These are phyloP conservation scores for Zostera marina DNA, from an alignment of 116 monocot genomes.

Conservation along the genomic window DNA sequence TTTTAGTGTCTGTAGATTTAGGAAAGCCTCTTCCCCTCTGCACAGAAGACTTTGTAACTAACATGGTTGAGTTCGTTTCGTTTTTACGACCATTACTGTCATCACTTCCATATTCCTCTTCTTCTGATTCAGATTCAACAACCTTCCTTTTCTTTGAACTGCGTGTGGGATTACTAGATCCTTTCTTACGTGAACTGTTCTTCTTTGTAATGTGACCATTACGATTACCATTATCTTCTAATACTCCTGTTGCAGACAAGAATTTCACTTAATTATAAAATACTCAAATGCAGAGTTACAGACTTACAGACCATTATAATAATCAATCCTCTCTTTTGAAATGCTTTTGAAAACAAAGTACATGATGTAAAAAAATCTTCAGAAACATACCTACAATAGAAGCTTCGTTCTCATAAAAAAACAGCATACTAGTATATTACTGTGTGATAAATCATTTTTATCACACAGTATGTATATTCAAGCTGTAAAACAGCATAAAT, in stretches of 20 bases:
- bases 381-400: too few relatives aligned
- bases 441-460: too few relatives aligned
- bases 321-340: too few relatives aligned
- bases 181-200: slow-evolving; percentile 4
- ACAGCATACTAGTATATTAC: too few relatives aligned
- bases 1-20: slow-evolving; percentile 6
- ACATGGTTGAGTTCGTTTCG: background rate
- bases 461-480: too few relatives aligned
- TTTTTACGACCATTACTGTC: slow-evolving; percentile 3
- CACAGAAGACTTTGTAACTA: slow-evolving; percentile 7
- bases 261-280: background rate
- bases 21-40: slow-evolving; percentile 10
- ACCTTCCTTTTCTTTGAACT: slow-evolving; percentile 5
- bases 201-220: background rate
- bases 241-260: background rate
- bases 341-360: too few relatives aligned
- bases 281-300: background rate
- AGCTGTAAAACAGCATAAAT: background rate
- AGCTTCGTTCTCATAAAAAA: too few relatives aligned
- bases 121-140: background rate
- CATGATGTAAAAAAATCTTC: too few relatives aligned
- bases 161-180: background rate
- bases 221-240: background rate
- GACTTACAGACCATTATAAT: background rate
- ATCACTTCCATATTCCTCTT: slow-evolving; percentile 6